Evolutionary conservation across 192 early-diverging fungal species (phyloP), one percentile per base, ranked within the genome.

Genomic region (Backusella sp.): DNA sequence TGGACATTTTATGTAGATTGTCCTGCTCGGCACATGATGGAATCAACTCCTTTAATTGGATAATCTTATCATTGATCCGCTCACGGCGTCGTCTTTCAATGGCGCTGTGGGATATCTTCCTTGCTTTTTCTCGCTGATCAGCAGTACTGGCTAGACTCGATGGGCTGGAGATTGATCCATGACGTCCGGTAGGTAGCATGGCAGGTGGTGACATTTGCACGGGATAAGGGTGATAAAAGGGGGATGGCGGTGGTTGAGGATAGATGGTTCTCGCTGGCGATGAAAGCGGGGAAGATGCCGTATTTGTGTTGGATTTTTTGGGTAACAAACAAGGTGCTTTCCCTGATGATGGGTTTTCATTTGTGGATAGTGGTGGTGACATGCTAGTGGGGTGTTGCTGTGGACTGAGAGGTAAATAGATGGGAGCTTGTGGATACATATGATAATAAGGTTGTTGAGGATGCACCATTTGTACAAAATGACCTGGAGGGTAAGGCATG

Each of bases 51-150:
- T 92, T 92, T 46, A 97, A 86, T 65, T 93, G 88, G 52, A 90
- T 73, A 26, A 97, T 92, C 78, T 92, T 90, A 71, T 91, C 90
- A 78, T 97, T 97, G 79, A 93, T 97, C 26, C 91, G 87, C 73
- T 96, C 94, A 17, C 96, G 91, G 34, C 94, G 90, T 53, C 91
- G 84, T 9, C 94, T 85, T 80, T 97, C 96, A 73, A 95, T 96
- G 0, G 90, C 91, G 14, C 92, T 94, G 59, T 97, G 96, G 2
- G 93, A 92, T 8, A 91, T 86, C 66, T 94, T 94, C 23, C 96
- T 88, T 69, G 90, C 87, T 73, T 84, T 73, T 69, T 95, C 93
- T 42, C 91, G 88, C 79, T 88, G 85, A 66, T 88, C 87, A 1
- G 85, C 80, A 30, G 70, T 71, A 71, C 42, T 71, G 17, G 14